Conservation (phyloP, 495 filamentous ascomycete genomes). For the Talaromyces thailandensis region DNA sequence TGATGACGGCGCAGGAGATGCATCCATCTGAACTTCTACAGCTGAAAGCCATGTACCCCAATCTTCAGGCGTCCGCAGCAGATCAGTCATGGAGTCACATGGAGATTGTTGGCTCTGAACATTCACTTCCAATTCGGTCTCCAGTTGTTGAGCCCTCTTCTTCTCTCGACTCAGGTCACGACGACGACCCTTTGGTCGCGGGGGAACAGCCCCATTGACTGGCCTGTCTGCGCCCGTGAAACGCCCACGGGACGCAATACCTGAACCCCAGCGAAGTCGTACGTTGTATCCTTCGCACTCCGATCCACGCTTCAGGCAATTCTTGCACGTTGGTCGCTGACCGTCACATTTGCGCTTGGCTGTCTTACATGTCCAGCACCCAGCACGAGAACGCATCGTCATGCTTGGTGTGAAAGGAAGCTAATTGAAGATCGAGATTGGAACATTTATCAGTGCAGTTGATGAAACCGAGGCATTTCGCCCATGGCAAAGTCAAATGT, state of each 20-base stretch:
- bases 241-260: constrained; percentile 27
- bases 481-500: too few relatives aligned
- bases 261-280: constrained; percentile 25
- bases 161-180: constrained; percentile 21
- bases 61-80: too few relatives aligned
- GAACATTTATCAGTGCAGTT: neutral
- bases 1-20: neutral
- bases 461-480: neutral
- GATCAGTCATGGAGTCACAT: too few relatives aligned
- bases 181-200: constrained; percentile 18
- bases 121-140: too few relatives aligned
- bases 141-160: neutral
- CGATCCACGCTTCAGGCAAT: constrained; percentile 18
- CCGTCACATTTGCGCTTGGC: constrained; percentile 25
- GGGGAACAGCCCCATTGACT: constrained; percentile 14
- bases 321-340: constrained; percentile 17
- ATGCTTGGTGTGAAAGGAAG: constrained; percentile 15
- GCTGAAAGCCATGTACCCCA: neutral
- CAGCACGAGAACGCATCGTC: constrained; percentile 23
- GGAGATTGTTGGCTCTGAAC: too few relatives aligned
- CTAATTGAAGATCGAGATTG: neutral
- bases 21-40: neutral
- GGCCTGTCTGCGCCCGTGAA: constrained; percentile 28
- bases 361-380: constrained; percentile 32
- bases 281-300: constrained; percentile 29